Evolutionary conservation across 768 basidiomycete species (phyloP), one percentile per base, ranked within the genome.

Genomic region (Russula foetens): DNA sequence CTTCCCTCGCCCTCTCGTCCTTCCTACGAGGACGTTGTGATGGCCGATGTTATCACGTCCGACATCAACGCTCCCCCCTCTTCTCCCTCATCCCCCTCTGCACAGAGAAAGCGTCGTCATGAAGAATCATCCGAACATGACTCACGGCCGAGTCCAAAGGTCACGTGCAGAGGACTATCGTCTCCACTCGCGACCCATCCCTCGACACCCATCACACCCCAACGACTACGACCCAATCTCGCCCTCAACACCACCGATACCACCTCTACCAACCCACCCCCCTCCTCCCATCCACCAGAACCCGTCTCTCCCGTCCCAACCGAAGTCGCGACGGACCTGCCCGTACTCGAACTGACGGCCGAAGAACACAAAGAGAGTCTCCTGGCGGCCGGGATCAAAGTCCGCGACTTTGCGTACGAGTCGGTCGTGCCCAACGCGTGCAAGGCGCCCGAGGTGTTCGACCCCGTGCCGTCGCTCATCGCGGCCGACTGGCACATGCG

Each of bases 391-490:
- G 71, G 71, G 15, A 68, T 72, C 39, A 72, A 72, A 58, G 71
- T 72, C 29, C 71, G 71, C 48, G 72, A 73, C 63, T 73, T 65
- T 55, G 69, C 67, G 4, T 46, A 67, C 62, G 71, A 69, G 57
- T 58, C 50, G 4, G 53, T n/a, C n/a, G n/a, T 54, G 23, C 29
- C 47, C 1, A 44, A 33, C 21, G 52, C 59, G 39, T 43, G 46
- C 23, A 64, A 62, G 14, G 65, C 60, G 0, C 70, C 68, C 15
- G 72, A 70, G 52, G 11, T 68, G 1, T 73, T 68, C 23, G 60
- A 65, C 44, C 69, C 71, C 1, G 24, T 66, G 12, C 59, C 65
- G 2, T 53, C 66, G 4, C 69, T 73, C 29, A 47, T 68, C 46
- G 54, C 59, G 24, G 64, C 71, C 59, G 71, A 72, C 64, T 63